Percentiles rank a stretch among this genome's conserved stretches.
Conservation (phyloP, 2,329 filamentous ascomycete genomes). For the Didymella arachidicola region DNA sequence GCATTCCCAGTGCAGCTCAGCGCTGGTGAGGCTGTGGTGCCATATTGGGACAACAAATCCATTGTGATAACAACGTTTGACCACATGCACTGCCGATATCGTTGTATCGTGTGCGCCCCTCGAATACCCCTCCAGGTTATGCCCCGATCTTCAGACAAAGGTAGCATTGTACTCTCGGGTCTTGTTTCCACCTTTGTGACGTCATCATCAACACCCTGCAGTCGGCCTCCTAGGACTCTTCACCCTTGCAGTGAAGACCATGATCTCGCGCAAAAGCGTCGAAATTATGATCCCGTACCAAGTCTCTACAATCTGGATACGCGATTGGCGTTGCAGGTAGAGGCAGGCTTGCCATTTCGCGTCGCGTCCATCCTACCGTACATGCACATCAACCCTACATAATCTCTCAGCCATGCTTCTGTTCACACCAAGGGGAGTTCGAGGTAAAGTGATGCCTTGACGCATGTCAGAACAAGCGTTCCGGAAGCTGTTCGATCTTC, state of each 20-base stretch:
- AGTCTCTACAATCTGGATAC: no score
- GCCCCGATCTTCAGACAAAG: background rate
- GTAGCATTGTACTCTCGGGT: background rate
- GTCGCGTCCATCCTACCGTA: no score
- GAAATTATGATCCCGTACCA: no score
- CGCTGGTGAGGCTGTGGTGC: background rate
- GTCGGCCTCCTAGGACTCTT: no score
- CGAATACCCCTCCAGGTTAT: background rate
- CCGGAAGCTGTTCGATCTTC: background rate
- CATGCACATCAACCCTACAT: no score
- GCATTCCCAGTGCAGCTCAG: constrained; percentile 7
- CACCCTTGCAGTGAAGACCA: no score
- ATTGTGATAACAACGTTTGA: constrained; percentile 5
- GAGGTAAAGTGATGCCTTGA: background rate
- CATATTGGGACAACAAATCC: constrained; percentile 25
- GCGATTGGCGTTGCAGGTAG: no score
- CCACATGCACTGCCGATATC: background rate
- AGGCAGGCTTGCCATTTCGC: no score
- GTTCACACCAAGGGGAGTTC: background rate
- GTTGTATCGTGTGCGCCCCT: background rate
- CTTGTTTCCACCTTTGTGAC: no score
- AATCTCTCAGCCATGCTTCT: no score
- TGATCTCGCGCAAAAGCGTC: no score
- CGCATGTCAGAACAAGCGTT: background rate
- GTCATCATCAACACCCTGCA: no score